Evolutionary conservation across 768 basidiomycete genomes (phyloP), one percentile per base, ranked within the genome.

Genomic region (Trametes cubensis): DNA sequence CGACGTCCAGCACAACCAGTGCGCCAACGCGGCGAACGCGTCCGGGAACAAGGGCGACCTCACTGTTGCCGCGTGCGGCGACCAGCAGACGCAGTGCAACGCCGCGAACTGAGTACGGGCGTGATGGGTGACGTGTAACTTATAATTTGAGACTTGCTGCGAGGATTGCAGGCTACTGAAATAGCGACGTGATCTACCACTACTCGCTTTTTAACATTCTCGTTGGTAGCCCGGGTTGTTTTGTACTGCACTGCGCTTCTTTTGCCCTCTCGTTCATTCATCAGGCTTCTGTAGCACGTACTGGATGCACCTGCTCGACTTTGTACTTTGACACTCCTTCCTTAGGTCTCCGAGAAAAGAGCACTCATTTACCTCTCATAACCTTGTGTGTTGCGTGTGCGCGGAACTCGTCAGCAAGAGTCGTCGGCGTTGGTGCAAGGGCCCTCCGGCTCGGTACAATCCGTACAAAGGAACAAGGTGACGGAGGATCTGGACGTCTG

Each of bases 1-100:
- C 70, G 81, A 83, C 68, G 77, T 85, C 6, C 84, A 86, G 73
- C 78, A 83, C 67, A 87, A 87, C 73, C 66, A 79, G 66, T 87
- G 85, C 69, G 82, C 83, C 6, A 75, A 85, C 68, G 81, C 81
- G 15, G 82, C 84, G 15, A 85, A 85, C 69, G 73, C 78, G 15
- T 80, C 79, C 7, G 79, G 79, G 47, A 80, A 83, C 70, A 71
- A 79, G 69, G 73, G 76, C 56, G 77, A 74, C 46, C 74, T 84
- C 65, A 81, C 78, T 21, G 83, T 83, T 28, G 68, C 71, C 30
- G 78, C 76, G 23, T 84, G 83, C 69, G 79, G 73, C 58, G 67
- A 69, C 18, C 82, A 85, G 66, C 78, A 80, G 65, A 70, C 71
- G 11, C 69, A 72, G 61, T 84, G 83, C 71, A 70, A 70, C 48